phyloP scores from a whole-genome alignment of 2,329 filamentous ascomycete species.

The Aspergillus brunneoviolaceus region DNA sequence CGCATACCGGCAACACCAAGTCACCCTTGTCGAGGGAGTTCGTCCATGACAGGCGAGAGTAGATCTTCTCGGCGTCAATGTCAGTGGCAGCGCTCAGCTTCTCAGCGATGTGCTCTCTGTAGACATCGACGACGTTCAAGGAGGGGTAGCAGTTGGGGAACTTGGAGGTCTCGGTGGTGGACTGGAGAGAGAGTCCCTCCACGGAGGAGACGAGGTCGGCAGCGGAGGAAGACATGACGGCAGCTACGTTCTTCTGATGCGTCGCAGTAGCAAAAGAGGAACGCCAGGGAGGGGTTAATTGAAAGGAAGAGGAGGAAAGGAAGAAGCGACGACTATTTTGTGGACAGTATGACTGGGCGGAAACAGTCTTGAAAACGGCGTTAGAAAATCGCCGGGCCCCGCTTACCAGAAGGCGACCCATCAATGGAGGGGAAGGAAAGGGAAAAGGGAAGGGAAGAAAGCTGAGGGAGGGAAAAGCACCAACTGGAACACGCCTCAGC shows the following conservation, averaged over 20 bases:
- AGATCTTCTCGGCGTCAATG: slow-evolving; percentile 42
- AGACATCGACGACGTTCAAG: slow-evolving; percentile 49
- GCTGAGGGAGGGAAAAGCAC: slow-evolving; percentile 15
- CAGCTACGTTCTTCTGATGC: slow-evolving; percentile 17
- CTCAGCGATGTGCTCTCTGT: slow-evolving; percentile 48
- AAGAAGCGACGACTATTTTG: slow-evolving; percentile 10
- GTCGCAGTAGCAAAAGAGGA: slow-evolving; percentile 11
- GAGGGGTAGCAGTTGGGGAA: slow-evolving; percentile 45
- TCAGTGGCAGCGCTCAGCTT: slow-evolving; percentile 38
- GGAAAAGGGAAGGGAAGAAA: slow-evolving; percentile 6
- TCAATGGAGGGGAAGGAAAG: slow-evolving; percentile 28
- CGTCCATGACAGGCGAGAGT: slow-evolving; percentile 45
- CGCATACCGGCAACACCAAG: slow-evolving; percentile 43
- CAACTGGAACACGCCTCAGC: no score
- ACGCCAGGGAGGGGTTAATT: slow-evolving; percentile 7
- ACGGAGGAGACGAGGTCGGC: slow-evolving; percentile 36
- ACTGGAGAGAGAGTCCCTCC: slow-evolving; percentile 42
- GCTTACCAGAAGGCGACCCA: slow-evolving; percentile 42
- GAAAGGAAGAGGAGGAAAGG: slow-evolving; percentile 18
- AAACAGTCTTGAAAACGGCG: slow-evolving; percentile 24
- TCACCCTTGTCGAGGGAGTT: slow-evolving; percentile 50
- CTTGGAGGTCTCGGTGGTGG: slow-evolving; percentile 39
- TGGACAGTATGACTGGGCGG: slow-evolving; percentile 16
- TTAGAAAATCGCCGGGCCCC: slow-evolving; percentile 40
- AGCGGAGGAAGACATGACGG: slow-evolving; percentile 38